Evolutionary conservation across 1,284 basidiomycete genomes (phyloP), one percentile per base, ranked within the genome.

Genomic region (Coniferiporia weirii): DNA sequence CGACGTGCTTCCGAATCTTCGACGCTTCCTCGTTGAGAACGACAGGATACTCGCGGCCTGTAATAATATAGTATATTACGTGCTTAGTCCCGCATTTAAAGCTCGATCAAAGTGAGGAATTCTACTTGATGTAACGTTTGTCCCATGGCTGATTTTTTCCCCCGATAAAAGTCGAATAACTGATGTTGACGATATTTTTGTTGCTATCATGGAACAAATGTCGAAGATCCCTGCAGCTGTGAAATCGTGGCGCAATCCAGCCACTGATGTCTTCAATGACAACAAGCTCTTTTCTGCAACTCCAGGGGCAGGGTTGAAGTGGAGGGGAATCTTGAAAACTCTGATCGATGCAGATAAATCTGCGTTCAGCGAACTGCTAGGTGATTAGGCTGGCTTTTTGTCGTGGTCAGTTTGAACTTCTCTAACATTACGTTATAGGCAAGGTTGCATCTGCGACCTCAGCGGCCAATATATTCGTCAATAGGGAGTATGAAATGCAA

Each of bases 391-490:
- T 56, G 4, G 32, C 63, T 46, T 46, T n/a, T 54, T 17, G 36
- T 43, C 15, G 17, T 40, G 38, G 32, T 52, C 22, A 43, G 38
- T 40, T 19, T 57, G 13, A 61, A 64, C 53, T 27, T 27, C 5
- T 48, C 56, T 60, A 6, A 66, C 66, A 38, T 22, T 52, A 36
- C 17, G 40, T 32, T 64, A 8, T 69, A 91, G 91, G 80, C 62
- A 92, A 91, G 68, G 84, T 96, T 57, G 86, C 91, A 0, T 87
- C 93, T 1, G 84, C 88, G 0, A 87, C 95, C 1, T 95, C 95
- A 0, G 87, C 93, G 0, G 87, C 93, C 27, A 99, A 98, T 69
- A 98, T 99, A 61, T 99, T 99, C 72, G 89, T 93, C 19, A 99
- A 95, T 68, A 81, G 91, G 54, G 96, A 99, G 71, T 89, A 93